These are phyloP conservation scores for Candida ascalaphidarum DNA, from an alignment of 805 yeast species.

Conservation along the genomic window DNA sequence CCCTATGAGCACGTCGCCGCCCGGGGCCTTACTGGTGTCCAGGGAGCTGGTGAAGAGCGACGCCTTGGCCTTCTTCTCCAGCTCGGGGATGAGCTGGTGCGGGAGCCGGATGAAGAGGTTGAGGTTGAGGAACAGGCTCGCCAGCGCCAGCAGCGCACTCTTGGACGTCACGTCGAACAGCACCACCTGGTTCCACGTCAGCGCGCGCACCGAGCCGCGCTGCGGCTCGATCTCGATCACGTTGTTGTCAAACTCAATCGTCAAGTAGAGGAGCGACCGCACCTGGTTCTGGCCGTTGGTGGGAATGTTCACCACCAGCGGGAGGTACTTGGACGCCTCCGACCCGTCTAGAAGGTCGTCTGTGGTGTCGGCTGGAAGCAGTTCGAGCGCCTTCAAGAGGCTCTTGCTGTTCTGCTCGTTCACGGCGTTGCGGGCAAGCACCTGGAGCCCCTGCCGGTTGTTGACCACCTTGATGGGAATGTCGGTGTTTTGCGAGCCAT, in stretches of 20 bases:
- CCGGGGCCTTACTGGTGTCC: too few species aligned
- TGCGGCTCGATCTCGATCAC: constrained; percentile 84
- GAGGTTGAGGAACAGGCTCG: too few species aligned
- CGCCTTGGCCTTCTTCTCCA: constrained; percentile 18
- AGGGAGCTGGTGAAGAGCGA: constrained; percentile 23
- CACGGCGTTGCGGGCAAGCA: constrained; percentile 48
- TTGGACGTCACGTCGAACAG: constrained; percentile 71
- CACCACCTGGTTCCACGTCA: constrained; percentile 83
- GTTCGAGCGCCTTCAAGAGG: constrained; percentile 5
- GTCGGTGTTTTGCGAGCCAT: constrained; percentile 56
- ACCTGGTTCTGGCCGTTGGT: constrained; percentile 45
- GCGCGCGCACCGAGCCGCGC: constrained; percentile 68
- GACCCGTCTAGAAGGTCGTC: constrained; percentile 20
- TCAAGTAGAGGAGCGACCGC: constrained; percentile 70
- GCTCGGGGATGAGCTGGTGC: constrained; percentile 43
- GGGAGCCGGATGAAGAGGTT: constrained; percentile 79
- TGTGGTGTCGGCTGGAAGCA: constrained; percentile 2
- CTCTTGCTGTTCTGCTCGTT: constrained; percentile 17
- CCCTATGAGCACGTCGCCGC: constrained; percentile 70
- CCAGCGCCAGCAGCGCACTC: constrained; percentile 36
- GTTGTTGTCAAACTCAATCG: constrained; percentile 91
- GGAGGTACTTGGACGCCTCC: constrained; percentile 32
- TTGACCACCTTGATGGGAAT: constrained; percentile 67
- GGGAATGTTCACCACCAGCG: constrained; percentile 42
- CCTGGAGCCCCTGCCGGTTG: constrained; percentile 54